Percentiles rank a stretch among this genome's conserved stretches.
Evolutionary conservation across 192 early-diverging fungal genomes (phyloP).

Genomic region (Funneliformis geosporum): DNA sequence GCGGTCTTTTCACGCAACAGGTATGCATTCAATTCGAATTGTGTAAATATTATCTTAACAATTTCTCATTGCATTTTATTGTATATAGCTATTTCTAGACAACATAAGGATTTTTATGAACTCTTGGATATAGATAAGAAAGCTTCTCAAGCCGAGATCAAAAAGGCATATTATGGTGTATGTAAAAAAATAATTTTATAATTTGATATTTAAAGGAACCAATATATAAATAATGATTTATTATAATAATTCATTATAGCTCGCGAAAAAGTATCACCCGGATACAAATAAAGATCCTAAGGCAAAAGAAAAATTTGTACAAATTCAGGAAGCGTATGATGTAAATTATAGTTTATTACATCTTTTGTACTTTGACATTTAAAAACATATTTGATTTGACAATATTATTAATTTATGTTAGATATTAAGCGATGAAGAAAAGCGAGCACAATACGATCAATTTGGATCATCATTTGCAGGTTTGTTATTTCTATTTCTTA

Average conservation of each 20-base stretch:
- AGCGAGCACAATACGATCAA: slow-evolving; percentile 90
- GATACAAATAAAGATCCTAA: slow-evolving; percentile 93
- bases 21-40: neutral
- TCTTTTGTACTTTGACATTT: slow-evolving; percentile 26
- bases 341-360: slow-evolving; percentile 28
- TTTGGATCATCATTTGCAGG: slow-evolving; percentile 65
- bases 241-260: slow-evolving; percentile 42
- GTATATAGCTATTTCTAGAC: neutral
- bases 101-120: slow-evolving; percentile 76
- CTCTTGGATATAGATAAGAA: slow-evolving; percentile 81
- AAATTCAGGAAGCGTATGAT: slow-evolving; percentile 98
- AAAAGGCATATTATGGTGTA: slow-evolving; percentile 95
- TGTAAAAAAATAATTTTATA: slow-evolving; percentile 17
- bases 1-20: slow-evolving; percentile 27
- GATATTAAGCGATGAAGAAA: slow-evolving; percentile 89
- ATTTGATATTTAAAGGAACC: slow-evolving; percentile 7
- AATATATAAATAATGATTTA: slow-evolving; percentile 26
- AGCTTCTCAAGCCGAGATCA: slow-evolving; percentile 85
- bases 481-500: neutral
- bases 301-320: slow-evolving; percentile 95
- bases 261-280: slow-evolving; percentile 97
- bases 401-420: slow-evolving; percentile 24
- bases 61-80: neutral
- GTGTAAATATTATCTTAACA: neutral
- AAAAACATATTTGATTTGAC: neutral